Evolutionary conservation across 768 basidiomycete genomes (phyloP), one percentile per base, ranked within the genome.

Genomic region (Dacryopinax spathularia): DNA sequence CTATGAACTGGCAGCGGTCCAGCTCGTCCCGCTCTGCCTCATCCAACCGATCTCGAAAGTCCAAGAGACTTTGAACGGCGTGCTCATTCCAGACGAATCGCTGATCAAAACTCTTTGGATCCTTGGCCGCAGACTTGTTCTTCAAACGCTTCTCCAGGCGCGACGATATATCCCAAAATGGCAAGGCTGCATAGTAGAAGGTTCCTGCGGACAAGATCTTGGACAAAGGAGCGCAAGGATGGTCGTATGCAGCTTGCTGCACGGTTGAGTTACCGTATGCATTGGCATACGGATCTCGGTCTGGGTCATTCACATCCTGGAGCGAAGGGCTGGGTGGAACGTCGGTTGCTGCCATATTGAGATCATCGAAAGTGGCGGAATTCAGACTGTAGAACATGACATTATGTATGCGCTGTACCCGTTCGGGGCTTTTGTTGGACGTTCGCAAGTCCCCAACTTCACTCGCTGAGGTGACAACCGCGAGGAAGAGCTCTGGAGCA

Each of bases 21-120:
- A 99, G 77, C 61, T 88, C 86, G 22, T 79, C 77, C 31, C 86
- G 79, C 70, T 92, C 87, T 22, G 78, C 75, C 27, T 78, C 71
- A 62, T 91, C 84, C 60, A 99, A 77, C 48, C 87, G 79, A 61
- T 87, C 84, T 60, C 96, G 79, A 74, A 97, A 98, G 69, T 91
- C 87, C 34, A 98, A 80, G 62, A 98, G 75, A 69, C 91, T 89
- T 41, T 85, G 80, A 44, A 94, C 82, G 62, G 98, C 85, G 69
- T 86, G 94, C 68, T 89, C 86, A 71, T 99, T 99, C 95, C 95
- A 99, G 13, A 98, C 82, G 71, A 94, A 95, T 60, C 89, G 82
- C 62, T 85, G 84, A 71, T 94, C 91, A 68, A 86, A 91, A n/a
- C 78, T 75, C 25, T 77, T 78, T 9, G 80, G 71, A 68, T 88